Evolutionary conservation across 1,284 basidiomycete genomes (phyloP).

Genomic region (Irpex sp.): DNA sequence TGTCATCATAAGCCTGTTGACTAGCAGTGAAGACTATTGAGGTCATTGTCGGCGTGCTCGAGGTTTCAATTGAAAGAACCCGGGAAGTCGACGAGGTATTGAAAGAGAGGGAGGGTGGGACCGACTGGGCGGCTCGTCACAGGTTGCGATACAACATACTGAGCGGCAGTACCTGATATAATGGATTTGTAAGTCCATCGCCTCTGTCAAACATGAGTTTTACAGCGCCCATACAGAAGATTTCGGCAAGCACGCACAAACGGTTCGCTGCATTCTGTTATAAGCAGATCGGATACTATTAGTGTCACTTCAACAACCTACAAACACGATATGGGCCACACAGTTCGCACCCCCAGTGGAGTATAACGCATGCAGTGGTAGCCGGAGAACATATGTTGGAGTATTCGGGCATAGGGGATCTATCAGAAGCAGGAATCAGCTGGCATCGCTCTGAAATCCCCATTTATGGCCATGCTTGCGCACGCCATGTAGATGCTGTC

Average conservation of each 20-base stretch:
- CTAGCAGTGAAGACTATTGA: neutral
- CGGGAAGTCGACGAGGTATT: neutral
- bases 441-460: neutral
- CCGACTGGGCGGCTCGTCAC: too few relatives aligned
- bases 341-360: too few relatives aligned
- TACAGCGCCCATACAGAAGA: neutral
- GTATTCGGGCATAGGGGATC: neutral
- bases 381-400: neutral
- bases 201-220: neutral
- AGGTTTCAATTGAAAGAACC: neutral
- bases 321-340: too few relatives aligned
- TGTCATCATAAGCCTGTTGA: neutral
- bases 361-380: neutral
- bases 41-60: neutral
- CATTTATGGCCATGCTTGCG: neutral
- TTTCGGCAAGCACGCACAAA: neutral
- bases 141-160: neutral
- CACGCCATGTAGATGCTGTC: neutral
- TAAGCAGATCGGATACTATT: neutral
- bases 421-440: neutral
- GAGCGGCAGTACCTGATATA: neutral
- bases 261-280: neutral
- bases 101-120: neutral
- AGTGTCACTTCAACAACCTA: neutral
- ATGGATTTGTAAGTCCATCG: neutral